These are phyloP conservation scores for Gentiana straminea DNA, from an alignment of 257 asterid genomes.

Conservation along the genomic window DNA sequence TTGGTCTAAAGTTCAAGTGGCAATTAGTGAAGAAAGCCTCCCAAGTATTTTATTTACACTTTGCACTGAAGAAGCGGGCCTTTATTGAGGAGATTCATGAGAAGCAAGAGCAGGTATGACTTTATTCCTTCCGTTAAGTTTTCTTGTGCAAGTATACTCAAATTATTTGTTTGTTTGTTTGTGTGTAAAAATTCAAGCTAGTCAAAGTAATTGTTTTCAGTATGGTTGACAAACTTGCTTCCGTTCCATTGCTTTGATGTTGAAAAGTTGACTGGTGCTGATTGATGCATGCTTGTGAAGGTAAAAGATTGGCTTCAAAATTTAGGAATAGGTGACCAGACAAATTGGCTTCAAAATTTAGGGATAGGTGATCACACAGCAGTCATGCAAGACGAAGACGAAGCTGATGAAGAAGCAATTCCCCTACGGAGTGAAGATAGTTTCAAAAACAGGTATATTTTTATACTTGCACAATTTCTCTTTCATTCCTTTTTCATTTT, in stretches of 20 bases:
- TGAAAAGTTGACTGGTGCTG: constrained; percentile 7
- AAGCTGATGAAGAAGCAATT: constrained; percentile 66
- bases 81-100: constrained; percentile 89
- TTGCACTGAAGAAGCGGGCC: constrained; percentile 74
- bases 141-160: background rate
- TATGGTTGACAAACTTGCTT: background rate
- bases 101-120: constrained; percentile 90
- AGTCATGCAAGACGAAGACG: constrained; percentile 77
- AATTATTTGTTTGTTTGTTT: background rate
- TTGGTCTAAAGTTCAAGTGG: constrained; percentile 69
- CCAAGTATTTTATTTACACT: constrained; percentile 67
- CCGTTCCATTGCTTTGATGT: background rate
- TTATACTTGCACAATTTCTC: constrained; percentile 14
- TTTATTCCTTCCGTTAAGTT: constrained; percentile 1
- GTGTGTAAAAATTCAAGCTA: background rate
- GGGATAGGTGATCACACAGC: constrained; percentile 80
- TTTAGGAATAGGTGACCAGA: constrained; percentile 77
- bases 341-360: constrained; percentile 90
- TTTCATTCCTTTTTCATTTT: constrained; percentile 1
- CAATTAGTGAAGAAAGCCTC: constrained; percentile 84
- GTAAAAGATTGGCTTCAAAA: constrained; percentile 97
- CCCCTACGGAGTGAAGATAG: constrained; percentile 63
- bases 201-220: background rate
- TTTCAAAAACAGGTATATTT: constrained; percentile 62
- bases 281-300: constrained; percentile 31